phyloP scores from a whole-genome alignment of 108 stramenopile genomes.

The Parmales sp. region DNA sequence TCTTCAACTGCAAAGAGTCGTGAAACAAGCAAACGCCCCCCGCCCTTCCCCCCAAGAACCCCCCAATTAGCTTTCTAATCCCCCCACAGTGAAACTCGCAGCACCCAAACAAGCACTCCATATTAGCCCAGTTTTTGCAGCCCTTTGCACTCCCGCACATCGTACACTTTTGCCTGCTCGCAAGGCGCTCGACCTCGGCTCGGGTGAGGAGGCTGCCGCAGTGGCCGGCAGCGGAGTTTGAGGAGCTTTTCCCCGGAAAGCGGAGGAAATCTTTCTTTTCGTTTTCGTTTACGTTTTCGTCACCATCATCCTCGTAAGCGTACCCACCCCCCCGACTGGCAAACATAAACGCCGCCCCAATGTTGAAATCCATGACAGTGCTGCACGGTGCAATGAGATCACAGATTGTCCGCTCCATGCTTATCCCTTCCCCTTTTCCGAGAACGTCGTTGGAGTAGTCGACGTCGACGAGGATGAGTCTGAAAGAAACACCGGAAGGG shows the following conservation, averaged over 20 bases:
- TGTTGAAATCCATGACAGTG: slow-evolving; percentile 89
- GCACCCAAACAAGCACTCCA: slow-evolving; percentile 26
- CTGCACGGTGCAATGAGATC: slow-evolving; percentile 54
- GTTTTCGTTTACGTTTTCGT: too few relatives aligned
- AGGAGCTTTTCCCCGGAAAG: background rate
- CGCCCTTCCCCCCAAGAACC: slow-evolving; percentile 31
- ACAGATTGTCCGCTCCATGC: slow-evolving; percentile 43
- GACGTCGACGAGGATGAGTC: slow-evolving; percentile 59
- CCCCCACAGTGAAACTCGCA: slow-evolving; percentile 36
- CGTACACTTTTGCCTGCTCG: background rate
- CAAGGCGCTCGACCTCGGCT: background rate
- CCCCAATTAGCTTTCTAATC: slow-evolving; percentile 25
- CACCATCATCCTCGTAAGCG: slow-evolving; percentile 14
- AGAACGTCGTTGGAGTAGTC: too few relatives aligned
- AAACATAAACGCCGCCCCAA: slow-evolving; percentile 89
- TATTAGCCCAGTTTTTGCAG: slow-evolving; percentile 19
- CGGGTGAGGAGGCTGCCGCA: slow-evolving; percentile 30
- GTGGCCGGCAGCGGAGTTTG: background rate
- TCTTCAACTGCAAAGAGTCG: too few relatives aligned
- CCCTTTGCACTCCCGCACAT: slow-evolving; percentile 16
- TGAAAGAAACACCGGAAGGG: slow-evolving; percentile 55
- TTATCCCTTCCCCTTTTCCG: slow-evolving; percentile 56
- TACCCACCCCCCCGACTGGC: slow-evolving; percentile 59
- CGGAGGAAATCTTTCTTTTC: background rate
- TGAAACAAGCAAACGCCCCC: slow-evolving; percentile 18